Evolutionary conservation across 1,284 basidiomycete species (phyloP).

Genomic region (Cutaneotrichosporon sp.): DNA sequence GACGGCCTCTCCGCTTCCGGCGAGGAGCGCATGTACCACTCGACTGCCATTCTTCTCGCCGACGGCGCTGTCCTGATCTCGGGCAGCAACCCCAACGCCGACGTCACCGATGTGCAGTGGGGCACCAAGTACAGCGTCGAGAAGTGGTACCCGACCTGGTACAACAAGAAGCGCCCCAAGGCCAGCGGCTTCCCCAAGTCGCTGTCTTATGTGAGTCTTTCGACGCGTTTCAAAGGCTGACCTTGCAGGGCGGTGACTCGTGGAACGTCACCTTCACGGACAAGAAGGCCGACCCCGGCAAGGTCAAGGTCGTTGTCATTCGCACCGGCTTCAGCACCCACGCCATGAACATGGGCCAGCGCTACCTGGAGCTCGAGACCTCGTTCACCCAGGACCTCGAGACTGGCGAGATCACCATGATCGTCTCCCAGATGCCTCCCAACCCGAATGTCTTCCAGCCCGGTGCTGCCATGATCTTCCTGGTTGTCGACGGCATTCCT

Average conservation of each 20-base stretch:
- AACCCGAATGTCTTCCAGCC: slow-evolving; percentile 84
- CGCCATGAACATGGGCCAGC: slow-evolving; percentile 66
- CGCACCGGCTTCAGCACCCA: slow-evolving; percentile 93
- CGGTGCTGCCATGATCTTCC: slow-evolving; percentile 78
- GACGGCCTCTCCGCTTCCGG: slow-evolving; percentile 66
- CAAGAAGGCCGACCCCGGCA: slow-evolving; percentile 58
- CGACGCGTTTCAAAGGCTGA: neutral
- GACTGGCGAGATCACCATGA: slow-evolving; percentile 69
- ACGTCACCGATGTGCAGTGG: slow-evolving; percentile 57
- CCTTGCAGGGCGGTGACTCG: slow-evolving; percentile 64
- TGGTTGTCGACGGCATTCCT: slow-evolving; percentile 80
- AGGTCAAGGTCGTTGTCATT: slow-evolving; percentile 73
- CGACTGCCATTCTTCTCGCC: slow-evolving; percentile 78
- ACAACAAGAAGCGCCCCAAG: slow-evolving; percentile 69
- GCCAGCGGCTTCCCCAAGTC: slow-evolving; percentile 34
- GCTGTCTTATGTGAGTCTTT: slow-evolving; percentile 53
- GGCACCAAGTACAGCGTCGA: slow-evolving; percentile 51
- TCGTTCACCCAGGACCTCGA: slow-evolving; percentile 75
- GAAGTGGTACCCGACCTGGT: slow-evolving; percentile 56
- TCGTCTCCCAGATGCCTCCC: slow-evolving; percentile 76
- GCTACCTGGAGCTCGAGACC: slow-evolving; percentile 68
- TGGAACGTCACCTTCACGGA: slow-evolving; percentile 71
- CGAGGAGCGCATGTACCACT: slow-evolving; percentile 83
- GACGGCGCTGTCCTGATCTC: slow-evolving; percentile 84
- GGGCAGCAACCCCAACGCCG: slow-evolving; percentile 76